Evolutionary conservation across 2,329 filamentous ascomycete species (phyloP).

Genomic region (Lachnellula arida): DNA sequence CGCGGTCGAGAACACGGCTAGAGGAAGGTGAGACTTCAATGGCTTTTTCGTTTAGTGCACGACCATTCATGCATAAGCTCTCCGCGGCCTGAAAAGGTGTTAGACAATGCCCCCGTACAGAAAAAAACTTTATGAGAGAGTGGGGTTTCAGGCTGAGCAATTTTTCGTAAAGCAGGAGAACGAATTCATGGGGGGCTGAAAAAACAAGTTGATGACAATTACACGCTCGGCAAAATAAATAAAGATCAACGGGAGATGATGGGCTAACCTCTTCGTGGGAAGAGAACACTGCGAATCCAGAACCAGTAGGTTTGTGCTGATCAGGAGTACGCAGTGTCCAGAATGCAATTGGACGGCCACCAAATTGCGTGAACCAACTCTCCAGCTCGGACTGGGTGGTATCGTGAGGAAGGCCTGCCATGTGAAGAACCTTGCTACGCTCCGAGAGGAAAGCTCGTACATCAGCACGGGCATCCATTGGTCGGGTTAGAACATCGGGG

Average conservation of each 20-base stretch:
- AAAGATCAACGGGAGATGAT: slow-evolving; percentile 23
- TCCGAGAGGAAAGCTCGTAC: slow-evolving; percentile 94
- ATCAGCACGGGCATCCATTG: slow-evolving; percentile 95
- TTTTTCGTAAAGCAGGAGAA: slow-evolving; percentile 30
- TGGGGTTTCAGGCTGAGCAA: slow-evolving; percentile 16
- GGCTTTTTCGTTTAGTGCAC: slow-evolving; percentile 95
- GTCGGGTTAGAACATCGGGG: slow-evolving; percentile 87
- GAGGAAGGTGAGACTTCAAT: slow-evolving; percentile 98
- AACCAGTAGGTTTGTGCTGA: slow-evolving; percentile 98
- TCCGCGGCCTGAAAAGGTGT: slow-evolving; percentile 71
- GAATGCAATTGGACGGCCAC: slow-evolving; percentile 94
- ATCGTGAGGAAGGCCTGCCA: slow-evolving; percentile 95
- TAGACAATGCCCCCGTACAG: slow-evolving; percentile 30
- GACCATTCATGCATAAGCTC: slow-evolving; percentile 98
- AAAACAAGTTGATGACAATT: slow-evolving; percentile 25
- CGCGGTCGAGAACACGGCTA: slow-evolving; percentile 92
- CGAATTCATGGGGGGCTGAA: slow-evolving; percentile 25
- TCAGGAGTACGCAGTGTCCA: slow-evolving; percentile 97
- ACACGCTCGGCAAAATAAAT: slow-evolving; percentile 26
- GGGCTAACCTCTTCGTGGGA: slow-evolving; percentile 87
- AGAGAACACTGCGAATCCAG: slow-evolving; percentile 96
- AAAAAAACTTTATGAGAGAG: slow-evolving; percentile 29
- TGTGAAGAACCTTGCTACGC: slow-evolving; percentile 95
- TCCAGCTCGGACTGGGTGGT: slow-evolving; percentile 98
- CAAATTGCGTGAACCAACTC: slow-evolving; percentile 99